These are phyloP conservation scores for Fusarium sp. DNA, from an alignment of 2,329 filamentous ascomycete species.

Conservation along the genomic window DNA sequence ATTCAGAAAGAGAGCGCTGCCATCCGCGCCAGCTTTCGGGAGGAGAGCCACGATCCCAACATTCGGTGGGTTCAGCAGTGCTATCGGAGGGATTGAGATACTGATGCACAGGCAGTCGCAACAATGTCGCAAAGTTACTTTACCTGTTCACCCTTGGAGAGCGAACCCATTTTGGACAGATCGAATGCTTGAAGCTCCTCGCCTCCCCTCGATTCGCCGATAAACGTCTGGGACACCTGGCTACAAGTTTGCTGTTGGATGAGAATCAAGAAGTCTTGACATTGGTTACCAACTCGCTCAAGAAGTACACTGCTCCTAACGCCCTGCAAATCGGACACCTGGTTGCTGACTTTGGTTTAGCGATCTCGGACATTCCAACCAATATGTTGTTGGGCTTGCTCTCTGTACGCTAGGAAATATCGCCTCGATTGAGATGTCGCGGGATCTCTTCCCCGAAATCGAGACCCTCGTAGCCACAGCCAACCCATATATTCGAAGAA, in stretches of 20 bases:
- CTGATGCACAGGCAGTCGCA: conserved; percentile 70
- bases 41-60: conserved; percentile 93
- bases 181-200: conserved; percentile 97
- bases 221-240: conserved; percentile 94
- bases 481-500: conserved; percentile 97
- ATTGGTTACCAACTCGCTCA: conserved; percentile 94
- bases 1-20: conserved; percentile 99
- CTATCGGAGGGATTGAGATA: not conserved
- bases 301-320: conserved; percentile 73
- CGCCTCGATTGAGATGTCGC: conserved; percentile 96
- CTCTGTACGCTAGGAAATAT: conserved; percentile 98
- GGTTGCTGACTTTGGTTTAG: conserved; percentile 56
- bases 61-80: conserved; percentile 71
- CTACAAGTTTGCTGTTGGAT: conserved; percentile 94
- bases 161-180: conserved; percentile 98
- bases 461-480: conserved; percentile 90
- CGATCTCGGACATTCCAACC: conserved; percentile 95
- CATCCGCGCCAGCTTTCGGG: conserved; percentile 95
- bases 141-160: conserved; percentile 98
- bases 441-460: conserved; percentile 95
- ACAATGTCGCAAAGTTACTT: conserved; percentile 98
- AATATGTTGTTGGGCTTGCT: conserved; percentile 96
- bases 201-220: conserved; percentile 97
- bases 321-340: not conserved
- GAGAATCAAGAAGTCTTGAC: conserved; percentile 99